Evolutionary conservation across 2,329 filamentous ascomycete species (phyloP).

Genomic region (Juglanconis sp.): DNA sequence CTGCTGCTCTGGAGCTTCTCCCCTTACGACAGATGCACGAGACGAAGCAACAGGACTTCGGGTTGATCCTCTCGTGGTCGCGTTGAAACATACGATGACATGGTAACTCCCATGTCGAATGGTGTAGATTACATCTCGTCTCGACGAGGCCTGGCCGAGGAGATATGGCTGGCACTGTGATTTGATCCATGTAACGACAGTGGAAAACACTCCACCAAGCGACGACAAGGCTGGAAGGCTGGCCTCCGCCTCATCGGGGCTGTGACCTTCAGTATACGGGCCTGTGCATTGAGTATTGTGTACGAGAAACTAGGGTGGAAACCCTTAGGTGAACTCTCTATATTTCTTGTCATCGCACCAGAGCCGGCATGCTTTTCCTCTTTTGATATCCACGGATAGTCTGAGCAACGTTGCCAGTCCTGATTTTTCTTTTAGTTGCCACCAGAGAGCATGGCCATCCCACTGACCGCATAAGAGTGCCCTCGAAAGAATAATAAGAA

Average conservation of each 20-base stretch:
- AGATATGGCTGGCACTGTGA: background rate
- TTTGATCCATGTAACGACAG: background rate
- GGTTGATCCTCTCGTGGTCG: background rate
- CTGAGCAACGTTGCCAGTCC: constrained; percentile 11
- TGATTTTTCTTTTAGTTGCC: constrained; percentile 14
- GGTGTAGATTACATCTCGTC: background rate
- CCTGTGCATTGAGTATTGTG: no score
- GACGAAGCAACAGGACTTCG: background rate
- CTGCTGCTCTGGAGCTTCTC: background rate
- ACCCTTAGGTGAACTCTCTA: background rate
- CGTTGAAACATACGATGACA: background rate
- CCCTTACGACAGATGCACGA: background rate
- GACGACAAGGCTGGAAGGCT: no score
- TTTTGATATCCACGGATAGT: constrained; percentile 14
- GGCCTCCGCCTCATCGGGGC: no score
- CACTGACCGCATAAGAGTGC: constrained; percentile 6
- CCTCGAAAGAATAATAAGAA: constrained; percentile 16
- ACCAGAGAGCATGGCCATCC: constrained; percentile 9
- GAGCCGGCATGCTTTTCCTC: constrained; percentile 4
- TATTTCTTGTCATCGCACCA: constrained; percentile 6
- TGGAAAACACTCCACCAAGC: background rate
- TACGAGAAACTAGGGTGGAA: no score
- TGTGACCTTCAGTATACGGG: no score
- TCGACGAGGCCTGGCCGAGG: background rate
- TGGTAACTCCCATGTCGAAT: background rate